Evolutionary conservation across 192 early-diverging fungal species (phyloP), one percentile per base, ranked within the genome.

Genomic region (Backusella australiensis): DNA sequence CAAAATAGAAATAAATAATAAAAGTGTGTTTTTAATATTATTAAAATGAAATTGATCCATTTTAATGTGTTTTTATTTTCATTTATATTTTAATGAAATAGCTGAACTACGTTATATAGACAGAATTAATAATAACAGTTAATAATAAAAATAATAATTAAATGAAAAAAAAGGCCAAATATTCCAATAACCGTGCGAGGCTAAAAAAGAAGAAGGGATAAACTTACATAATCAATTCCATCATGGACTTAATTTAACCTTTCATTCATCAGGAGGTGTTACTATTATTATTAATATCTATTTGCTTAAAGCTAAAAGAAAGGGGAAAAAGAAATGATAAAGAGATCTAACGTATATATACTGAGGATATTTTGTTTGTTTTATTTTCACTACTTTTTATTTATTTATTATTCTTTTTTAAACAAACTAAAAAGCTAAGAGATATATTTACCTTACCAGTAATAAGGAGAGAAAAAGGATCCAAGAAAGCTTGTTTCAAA

Each of bases 51-150:
- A 29, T 56, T 23, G 21, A 9, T 63, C 11, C 23, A 14, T 29
- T 63, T 59, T 63, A 63, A 29, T 63, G 56, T 63, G 38, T 63
- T 26, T 29, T 63, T 63, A 63, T 63, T 63, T 32, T 63, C 56
- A 63, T 63, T 63, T 63, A 63, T 63, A 29, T 12, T 4, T 26
- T 63, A 56, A 53, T 59, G 26, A 2, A 8, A 23, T 11, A 11
- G 3, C 21, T 26, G 19, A 49, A 7, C 17, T 49, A n/a, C n/a
- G 46, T 17, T 17, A 49, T 44, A 53, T 29, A 63, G 7, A 23
- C 7, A 26, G 23, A 23, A 8, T 63, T 29, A 56, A 63, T 53
- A 21, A 53, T 14, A 26, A 14, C 23, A 26, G n/a, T 26, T 26
- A 63, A 26, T 63, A 9, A 29, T 12, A 63, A 26, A 29, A 9